Base-by-base conservation (phyloP, 2,329 filamentous ascomycete genomes). In the Fusarium cicatricum region DNA sequence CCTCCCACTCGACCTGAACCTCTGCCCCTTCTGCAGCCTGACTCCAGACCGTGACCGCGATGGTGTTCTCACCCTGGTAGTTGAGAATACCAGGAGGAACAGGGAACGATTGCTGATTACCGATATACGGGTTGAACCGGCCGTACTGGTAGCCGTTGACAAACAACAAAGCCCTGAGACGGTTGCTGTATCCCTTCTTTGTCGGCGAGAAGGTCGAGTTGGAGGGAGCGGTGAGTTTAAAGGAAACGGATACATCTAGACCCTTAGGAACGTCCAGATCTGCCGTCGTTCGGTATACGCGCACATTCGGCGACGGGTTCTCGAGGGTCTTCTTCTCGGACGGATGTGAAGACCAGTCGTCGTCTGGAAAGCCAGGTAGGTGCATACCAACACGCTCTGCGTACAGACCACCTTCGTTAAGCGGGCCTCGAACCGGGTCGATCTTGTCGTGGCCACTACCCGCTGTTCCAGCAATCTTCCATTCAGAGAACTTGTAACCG, bases 81-180 rank as follows among this genome's bases (percentile, higher is more conserved):
- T 87, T 77, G 9, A 87, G 70, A 5, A 88, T 75, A 0, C 85
- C 85, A 0, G 82, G 81, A 1, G 83, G 85, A 2, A 88, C 82
- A 1, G 85, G 85, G 63, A 85, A 88, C 14, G 78, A 75, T 14
- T 82, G 76, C 72, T 88, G 85, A 40, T 86, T 82, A 0, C 86
- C 86, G 33, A 88, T 84, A 43, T 82, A 79, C 0, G 85, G 84
- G 55, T 83, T 81, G 64, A 81, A 88, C 8, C 83, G 78, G 2
- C 82, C 85, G 60, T 85, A 88, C 65, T 87, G 85, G 63, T 87
- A 88, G 0, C 85, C 85, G 50, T 88, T 88, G n/a, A 88, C 79
- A 50, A 85, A 88, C 3, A 88, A 68, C 62, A 85, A 78, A 0
- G 80, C 82, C 11, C 85, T 77, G 3, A 77, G 60, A 15, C 69